phyloP scores from a whole-genome alignment of 148 eudicot genomes.

The Dianthus caryophyllus region DNA sequence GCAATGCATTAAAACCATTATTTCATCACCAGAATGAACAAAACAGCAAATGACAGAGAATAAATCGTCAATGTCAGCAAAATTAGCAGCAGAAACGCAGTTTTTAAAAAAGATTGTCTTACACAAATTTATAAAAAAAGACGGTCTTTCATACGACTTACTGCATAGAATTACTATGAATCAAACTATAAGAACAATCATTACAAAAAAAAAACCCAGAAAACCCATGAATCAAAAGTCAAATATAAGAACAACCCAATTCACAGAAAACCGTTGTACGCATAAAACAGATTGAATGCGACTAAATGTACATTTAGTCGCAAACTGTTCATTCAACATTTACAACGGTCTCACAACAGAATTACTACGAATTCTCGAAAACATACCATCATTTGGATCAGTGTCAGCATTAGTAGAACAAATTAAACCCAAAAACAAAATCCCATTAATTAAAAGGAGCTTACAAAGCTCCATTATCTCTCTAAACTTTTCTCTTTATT shows the following conservation, averaged over 20 bases:
- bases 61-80: conserved; percentile 8
- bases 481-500: conserved; percentile 9
- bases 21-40: neutral
- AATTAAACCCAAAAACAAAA: conserved; percentile 31
- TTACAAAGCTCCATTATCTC: conserved; percentile 24
- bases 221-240: neutral
- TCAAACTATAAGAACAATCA: neutral
- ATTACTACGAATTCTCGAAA: neutral
- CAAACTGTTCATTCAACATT: no score
- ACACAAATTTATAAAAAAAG: no score
- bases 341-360: no score
- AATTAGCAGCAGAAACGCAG: neutral
- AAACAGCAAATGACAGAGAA: neutral
- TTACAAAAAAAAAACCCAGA: neutral
- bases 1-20: neutral
- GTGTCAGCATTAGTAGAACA: conserved; percentile 50
- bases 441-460: conserved; percentile 42
- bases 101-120: no score
- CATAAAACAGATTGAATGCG: no score
- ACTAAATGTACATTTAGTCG: no score
- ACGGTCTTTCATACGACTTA: no score
- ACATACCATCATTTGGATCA: conserved; percentile 66
- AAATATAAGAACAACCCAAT: conserved; percentile 20
- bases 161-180: neutral
- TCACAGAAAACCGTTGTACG: conserved; percentile 4